Conservation (phyloP, 2,329 filamentous ascomycete species). For the Fonsecaea erecta region DNA sequence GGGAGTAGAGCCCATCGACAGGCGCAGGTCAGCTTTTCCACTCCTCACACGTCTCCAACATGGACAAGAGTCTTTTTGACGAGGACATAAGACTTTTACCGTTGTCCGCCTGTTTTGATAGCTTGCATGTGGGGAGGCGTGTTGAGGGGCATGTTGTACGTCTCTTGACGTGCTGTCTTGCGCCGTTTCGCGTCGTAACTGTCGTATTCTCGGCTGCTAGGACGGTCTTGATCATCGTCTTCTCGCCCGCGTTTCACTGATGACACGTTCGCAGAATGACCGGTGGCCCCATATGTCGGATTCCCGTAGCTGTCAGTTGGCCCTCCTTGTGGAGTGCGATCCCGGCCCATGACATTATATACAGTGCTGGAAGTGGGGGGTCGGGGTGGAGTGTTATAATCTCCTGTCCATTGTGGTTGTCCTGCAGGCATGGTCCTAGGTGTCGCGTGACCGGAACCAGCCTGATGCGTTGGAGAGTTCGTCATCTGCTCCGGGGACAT, state of each 20-base stretch:
- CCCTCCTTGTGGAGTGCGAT: constrained; percentile 71
- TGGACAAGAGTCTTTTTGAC: constrained; percentile 23
- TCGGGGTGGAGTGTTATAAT: constrained; percentile 79
- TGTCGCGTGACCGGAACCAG: constrained; percentile 80
- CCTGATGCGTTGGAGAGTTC: constrained; percentile 77
- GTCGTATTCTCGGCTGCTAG: constrained; percentile 64
- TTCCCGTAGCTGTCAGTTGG: constrained; percentile 72
- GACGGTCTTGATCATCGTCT: constrained; percentile 68
- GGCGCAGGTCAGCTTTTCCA: constrained; percentile 26
- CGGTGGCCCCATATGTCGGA: constrained; percentile 68
- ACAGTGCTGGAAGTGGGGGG: constrained; percentile 73
- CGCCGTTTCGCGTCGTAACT: constrained; percentile 72
- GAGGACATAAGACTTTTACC: constrained; percentile 20
- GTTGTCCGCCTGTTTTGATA: constrained; percentile 48
- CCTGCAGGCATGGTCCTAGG: constrained; percentile 76
- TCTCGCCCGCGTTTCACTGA: constrained; percentile 67
- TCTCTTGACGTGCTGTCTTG: constrained; percentile 69
- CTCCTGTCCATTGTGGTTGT: constrained; percentile 72
- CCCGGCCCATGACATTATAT: constrained; percentile 85
- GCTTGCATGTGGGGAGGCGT: constrained; percentile 48
- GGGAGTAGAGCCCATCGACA: constrained; percentile 20
- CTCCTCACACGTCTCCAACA: constrained; percentile 19
- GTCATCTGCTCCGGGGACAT: constrained; percentile 76
- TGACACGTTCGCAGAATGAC: constrained; percentile 68
- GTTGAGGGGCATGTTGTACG: constrained; percentile 52